A percentile compares a stretch with the other conserved stretches of the same genome.
Evolutionary conservation across 129 eudicot genomes (phyloP).

Genomic region (Helianthus annuus): DNA sequence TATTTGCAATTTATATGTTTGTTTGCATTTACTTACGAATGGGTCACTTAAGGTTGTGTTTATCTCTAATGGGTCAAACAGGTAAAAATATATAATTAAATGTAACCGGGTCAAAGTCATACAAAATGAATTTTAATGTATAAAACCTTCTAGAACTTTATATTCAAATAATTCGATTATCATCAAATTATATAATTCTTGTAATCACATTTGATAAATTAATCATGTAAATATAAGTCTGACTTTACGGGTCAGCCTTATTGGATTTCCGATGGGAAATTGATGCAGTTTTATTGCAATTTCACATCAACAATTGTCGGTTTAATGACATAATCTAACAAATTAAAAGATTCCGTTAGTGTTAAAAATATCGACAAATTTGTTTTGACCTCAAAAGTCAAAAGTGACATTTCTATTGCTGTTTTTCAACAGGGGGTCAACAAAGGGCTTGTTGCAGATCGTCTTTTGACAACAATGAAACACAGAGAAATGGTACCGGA

Average conservation of each 20-base stretch:
- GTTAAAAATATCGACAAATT: neutral
- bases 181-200: too few species aligned
- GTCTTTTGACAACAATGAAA: constrained; percentile 63
- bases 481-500: constrained; percentile 73
- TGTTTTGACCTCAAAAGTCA: constrained; percentile 7
- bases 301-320: neutral
- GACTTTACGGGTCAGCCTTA: neutral
- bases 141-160: too few species aligned
- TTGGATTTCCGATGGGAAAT: neutral
- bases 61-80: neutral
- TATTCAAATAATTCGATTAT: too few species aligned
- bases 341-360: neutral
- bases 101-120: neutral
- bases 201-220: too few species aligned
- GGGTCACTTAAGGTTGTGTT: neutral
- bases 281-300: constrained; percentile 1
- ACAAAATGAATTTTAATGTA: too few species aligned
- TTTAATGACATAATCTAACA: neutral
- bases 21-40: neutral
- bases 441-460: constrained; percentile 86
- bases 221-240: neutral
- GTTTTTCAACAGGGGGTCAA: constrained; percentile 57
- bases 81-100: neutral
- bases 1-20: neutral
- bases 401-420: neutral